Evolutionary conservation across 2,329 filamentous ascomycete species (phyloP).

Genomic region (Ophiognomonia clavigignenti-juglandacearum): DNA sequence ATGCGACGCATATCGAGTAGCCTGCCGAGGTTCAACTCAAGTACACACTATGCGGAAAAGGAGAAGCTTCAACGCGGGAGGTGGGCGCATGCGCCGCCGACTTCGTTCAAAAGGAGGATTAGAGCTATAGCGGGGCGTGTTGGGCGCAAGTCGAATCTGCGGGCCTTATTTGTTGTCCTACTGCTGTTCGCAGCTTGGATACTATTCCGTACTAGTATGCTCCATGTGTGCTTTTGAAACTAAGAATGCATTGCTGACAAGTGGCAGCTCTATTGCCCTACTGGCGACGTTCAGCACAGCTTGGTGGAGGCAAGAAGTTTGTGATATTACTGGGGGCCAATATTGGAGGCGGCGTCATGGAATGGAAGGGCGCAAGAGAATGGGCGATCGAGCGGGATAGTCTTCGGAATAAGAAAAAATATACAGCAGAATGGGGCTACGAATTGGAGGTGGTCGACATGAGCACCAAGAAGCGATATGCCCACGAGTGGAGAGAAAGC

Average conservation of each 20-base stretch:
- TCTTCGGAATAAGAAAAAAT: constrained; percentile 89
- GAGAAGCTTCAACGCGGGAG: constrained; percentile 65
- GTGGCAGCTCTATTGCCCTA: constrained; percentile 46
- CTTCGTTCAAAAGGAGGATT: constrained; percentile 43
- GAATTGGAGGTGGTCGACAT: constrained; percentile 95
- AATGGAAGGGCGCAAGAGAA: constrained; percentile 95
- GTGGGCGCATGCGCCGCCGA: constrained; percentile 41
- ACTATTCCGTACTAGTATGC: constrained; percentile 72
- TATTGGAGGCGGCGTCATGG: constrained; percentile 94
- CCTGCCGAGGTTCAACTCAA: constrained; percentile 65
- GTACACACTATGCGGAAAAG: constrained; percentile 63
- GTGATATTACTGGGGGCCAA: constrained; percentile 94
- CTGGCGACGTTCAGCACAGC: constrained; percentile 67
- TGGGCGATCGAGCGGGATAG: constrained; percentile 98
- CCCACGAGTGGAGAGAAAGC: constrained; percentile 97
- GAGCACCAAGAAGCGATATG: constrained; percentile 97
- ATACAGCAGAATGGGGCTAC: constrained; percentile 85
- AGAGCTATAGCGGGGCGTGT: constrained; percentile 44
- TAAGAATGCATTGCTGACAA: constrained; percentile 26
- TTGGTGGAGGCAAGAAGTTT: constrained; percentile 84
- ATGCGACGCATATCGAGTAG: constrained; percentile 76
- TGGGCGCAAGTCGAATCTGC: constrained; percentile 61
- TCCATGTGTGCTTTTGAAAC: not conserved
- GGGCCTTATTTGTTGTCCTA: constrained; percentile 53
- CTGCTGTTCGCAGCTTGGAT: constrained; percentile 58